Evolutionary conservation across 805 yeast species (phyloP), one percentile per base, ranked within the genome.

Genomic region (Wickerhamomyces chaumierensis): DNA sequence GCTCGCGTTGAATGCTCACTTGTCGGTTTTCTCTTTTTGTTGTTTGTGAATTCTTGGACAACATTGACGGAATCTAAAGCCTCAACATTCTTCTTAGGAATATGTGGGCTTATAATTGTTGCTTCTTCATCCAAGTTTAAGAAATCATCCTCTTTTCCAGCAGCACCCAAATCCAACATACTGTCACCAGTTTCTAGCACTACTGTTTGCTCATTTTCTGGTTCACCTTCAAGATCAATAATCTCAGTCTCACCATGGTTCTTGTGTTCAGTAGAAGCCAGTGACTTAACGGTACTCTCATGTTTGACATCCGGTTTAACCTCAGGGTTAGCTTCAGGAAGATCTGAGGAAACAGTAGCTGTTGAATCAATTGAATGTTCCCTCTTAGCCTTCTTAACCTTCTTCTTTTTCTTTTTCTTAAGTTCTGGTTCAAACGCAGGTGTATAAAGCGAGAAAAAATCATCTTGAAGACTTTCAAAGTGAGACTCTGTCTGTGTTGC

Each of bases 381-480:
- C 17, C 34, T 34, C 27, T 43, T 38, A 29, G 34, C 35, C 34
- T 41, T 47, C 36, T 38, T 46, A 31, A 37, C 42, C 29, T 43
- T 53, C 37, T 46, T 48, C 35, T 45, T 48, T 39, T 42, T 45
- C 35, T 40, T 41, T 31, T 50, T 48, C 36, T 42, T 42, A 23
- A 36, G 32, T 8, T 40, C 25, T 15, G 23, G 7, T 6, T 31
- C 13, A 20, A 43, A 5, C 18, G 23, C 14, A 14, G 4, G 3
- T 40, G 35, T 33, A 15, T 36, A 40, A 52, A 53, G 48, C 2
- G 55, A 45, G 37, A 53, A 53, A 41, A 53, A 53, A 38, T 53
- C 57, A 37, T 53, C 56, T 16, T 52, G 55, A 2, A 51, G 12
- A 23, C 38, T 39, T 6, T 11, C 11, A 21, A 7, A 21, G 9